A percentile compares a stretch with the other conserved stretches of the same genome.
phyloP scores from a whole-genome alignment of 192 early-diverging fungal species.

The Entophlyctis luteolus region DNA sequence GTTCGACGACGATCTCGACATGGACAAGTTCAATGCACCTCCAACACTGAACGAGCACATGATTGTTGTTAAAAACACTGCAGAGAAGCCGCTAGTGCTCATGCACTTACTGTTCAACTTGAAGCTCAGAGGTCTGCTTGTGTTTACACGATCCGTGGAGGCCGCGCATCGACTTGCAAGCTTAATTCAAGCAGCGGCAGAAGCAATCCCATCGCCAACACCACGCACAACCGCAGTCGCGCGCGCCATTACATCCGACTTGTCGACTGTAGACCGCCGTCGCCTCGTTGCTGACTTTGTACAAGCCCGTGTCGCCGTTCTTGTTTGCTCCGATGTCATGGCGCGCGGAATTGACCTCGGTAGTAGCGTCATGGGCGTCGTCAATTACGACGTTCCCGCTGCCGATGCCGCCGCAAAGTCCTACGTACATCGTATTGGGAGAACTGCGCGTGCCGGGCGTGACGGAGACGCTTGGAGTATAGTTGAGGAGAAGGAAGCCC shows the following conservation, averaged over 20 bases:
- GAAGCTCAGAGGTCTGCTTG: conserved; percentile 58
- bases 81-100: conserved; percentile 80
- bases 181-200: conserved; percentile 16
- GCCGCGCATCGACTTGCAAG: conserved; percentile 72
- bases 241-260: conserved; percentile 36
- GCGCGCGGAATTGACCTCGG: conserved; percentile 91
- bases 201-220: neutral
- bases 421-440: conserved; percentile 93
- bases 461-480: conserved; percentile 55
- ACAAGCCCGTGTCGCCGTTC: conserved; percentile 10
- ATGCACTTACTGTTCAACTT: conserved; percentile 72
- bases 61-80: conserved; percentile 56
- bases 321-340: conserved; percentile 87
- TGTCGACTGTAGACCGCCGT: conserved; percentile 18
- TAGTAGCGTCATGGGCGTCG: conserved; percentile 63
- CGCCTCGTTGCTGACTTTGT: conserved; percentile 29
- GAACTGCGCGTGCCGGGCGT: conserved; percentile 86
- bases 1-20: conserved; percentile 20
- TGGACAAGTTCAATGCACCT: conserved; percentile 45
- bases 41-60: conserved; percentile 67
- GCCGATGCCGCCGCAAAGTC: conserved; percentile 61
- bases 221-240: too few relatives aligned
- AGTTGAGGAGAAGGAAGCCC: conserved; percentile 35
- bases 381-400: conserved; percentile 89
- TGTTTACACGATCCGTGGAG: conserved; percentile 88